Evolutionary conservation across 257 asterid species (phyloP), one percentile per base, ranked within the genome.

Genomic region (Voacanga thouarsii): DNA sequence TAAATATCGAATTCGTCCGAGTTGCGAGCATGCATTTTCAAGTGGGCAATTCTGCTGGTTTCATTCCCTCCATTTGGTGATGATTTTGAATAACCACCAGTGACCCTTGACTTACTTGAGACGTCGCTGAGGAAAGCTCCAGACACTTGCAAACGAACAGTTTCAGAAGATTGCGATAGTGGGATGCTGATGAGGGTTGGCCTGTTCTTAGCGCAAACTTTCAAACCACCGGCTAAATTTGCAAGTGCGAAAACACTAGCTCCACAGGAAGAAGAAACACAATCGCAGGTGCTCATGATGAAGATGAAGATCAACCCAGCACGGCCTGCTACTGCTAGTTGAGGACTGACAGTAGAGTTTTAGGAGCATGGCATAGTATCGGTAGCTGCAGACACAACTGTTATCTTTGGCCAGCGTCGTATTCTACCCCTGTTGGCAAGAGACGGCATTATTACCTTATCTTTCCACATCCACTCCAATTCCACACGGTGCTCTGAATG

Each of bases 1-100:
- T 45, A 78, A 70, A 71, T 68, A 65, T 69, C 78, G 65, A 65
- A 71, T 23, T 80, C 82, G 30, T 84, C 84, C 26, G 80, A 78
- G 18, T 33, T 24, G 28, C 71, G 23, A 49, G 72, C 74, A 15
- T 66, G 59, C 82, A 59, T 70, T 18, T 76, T 71, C 51, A 78
- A 44, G n/a, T 37, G 69, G 3, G 39, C 59, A 24, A 43, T 67
- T 80, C 74, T 51, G 49, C 51, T n/a, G 72, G 39, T 76, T 63
- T 57, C 64, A 61, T 61, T 61, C 11, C 41, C 37, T 8, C 68
- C 2, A 18, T 1, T 9, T 6, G 41, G 26, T 4, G n/a, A 12
- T 12, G n/a, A 61, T 19, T 26, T 11, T n/a, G 30, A 63, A 63
- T 7, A 10, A 63, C 21, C 43, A 14, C 44, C 44, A 11, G 69